A percentile compares a stretch with the other conserved stretches of the same genome.
Evolutionary conservation across 345 rosid species (phyloP).

Genomic region (Microcos paniculata): DNA sequence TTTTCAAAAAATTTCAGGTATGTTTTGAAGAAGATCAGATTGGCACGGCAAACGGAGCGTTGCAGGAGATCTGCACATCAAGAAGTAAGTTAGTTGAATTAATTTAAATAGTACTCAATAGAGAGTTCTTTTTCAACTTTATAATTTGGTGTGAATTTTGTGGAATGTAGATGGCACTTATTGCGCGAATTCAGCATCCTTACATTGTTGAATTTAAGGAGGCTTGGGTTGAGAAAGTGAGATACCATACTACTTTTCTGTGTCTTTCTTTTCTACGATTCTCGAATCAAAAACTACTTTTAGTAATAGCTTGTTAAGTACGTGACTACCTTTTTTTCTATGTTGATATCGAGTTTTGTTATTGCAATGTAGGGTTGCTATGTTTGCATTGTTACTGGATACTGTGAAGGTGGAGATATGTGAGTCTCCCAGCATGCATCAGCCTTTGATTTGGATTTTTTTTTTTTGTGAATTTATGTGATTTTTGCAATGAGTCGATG

Average conservation of each 20-base stretch:
- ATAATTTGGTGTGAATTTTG: constrained; percentile 7
- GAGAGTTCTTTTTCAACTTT: neutral
- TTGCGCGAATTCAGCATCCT: constrained; percentile 90
- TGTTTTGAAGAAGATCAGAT: constrained; percentile 96
- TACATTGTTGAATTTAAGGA: constrained; percentile 95
- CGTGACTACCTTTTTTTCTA: neutral
- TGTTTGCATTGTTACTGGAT: constrained; percentile 98
- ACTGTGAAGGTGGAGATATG: constrained; percentile 99
- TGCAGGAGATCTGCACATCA: constrained; percentile 98
- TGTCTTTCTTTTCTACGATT: neutral
- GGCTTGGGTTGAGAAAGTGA: constrained; percentile 99
- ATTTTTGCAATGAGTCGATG: constrained; percentile 2
- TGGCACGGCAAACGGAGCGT: constrained; percentile 94
- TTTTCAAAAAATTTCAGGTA: constrained; percentile 49
- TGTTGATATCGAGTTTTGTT: constrained; percentile 6
- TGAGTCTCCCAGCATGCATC: constrained; percentile 40
- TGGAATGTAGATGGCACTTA: constrained; percentile 76
- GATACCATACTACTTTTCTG: neutral
- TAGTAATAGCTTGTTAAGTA: neutral
- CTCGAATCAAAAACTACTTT: neutral
- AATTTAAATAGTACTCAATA: neutral
- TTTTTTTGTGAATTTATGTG: constrained; percentile 15
- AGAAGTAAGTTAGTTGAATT: constrained; percentile 53
- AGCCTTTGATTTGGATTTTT: neutral
- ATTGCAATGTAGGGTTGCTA: constrained; percentile 78